Percentiles rank a stretch among this genome's conserved stretches.
These are phyloP conservation scores for Pulveroboletus ravenelii DNA, from an alignment of 768 basidiomycete species.

Conservation along the genomic window DNA sequence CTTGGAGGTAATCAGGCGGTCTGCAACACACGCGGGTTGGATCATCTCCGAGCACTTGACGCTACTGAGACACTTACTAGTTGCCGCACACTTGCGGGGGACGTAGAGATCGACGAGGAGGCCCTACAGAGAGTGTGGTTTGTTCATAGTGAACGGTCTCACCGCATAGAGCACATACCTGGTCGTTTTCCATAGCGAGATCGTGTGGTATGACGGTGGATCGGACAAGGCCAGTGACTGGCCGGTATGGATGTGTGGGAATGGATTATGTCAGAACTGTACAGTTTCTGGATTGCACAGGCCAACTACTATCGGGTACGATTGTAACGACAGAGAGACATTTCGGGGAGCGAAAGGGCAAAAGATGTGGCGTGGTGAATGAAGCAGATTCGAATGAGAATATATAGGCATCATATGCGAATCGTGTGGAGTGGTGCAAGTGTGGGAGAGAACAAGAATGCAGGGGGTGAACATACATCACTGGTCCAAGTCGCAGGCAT, in stretches of 20 bases:
- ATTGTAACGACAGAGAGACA: not conserved
- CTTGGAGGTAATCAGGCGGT: constrained; percentile 98
- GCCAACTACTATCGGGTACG: not conserved
- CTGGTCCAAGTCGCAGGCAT: constrained; percentile 26
- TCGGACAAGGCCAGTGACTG: not conserved
- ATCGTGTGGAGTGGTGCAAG: constrained; percentile 18
- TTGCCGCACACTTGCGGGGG: constrained; percentile 98
- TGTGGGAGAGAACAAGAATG: constrained; percentile 21
- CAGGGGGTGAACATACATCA: constrained; percentile 15
- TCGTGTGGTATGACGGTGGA: constrained; percentile 3
- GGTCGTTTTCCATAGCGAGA: constrained; percentile 83
- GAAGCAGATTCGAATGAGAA: constrained; percentile 11
- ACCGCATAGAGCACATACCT: constrained; percentile 43
- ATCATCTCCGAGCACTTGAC: not conserved
- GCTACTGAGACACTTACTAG: constrained; percentile 58
- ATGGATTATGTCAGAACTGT: constrained; percentile 27
- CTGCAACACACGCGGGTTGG: constrained; percentile 36
- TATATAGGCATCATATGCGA: constrained; percentile 12
- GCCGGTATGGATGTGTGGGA: constrained; percentile 25
- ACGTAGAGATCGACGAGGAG: constrained; percentile 99
- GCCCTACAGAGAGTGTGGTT: constrained; percentile 56
- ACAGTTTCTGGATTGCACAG: constrained; percentile 18
- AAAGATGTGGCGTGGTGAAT: constrained; percentile 5
- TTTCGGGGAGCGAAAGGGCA: not conserved
- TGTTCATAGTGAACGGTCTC: not conserved